A percentile compares a stretch with the other conserved stretches of the same genome.
Evolutionary conservation across 768 basidiomycete species (phyloP).

Genomic region (Boletus pseudo-olivaceus): DNA sequence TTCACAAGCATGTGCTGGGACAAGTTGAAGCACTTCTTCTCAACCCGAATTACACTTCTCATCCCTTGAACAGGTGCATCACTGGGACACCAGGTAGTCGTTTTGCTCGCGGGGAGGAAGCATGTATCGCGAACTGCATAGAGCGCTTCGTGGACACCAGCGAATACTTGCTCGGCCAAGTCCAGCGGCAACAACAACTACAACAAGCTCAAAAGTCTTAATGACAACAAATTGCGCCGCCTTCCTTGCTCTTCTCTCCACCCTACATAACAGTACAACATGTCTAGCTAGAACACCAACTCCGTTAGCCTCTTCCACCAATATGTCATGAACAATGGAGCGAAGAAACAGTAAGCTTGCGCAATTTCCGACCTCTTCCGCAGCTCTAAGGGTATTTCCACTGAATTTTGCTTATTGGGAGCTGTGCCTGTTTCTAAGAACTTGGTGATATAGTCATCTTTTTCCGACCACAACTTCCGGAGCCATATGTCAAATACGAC

Average conservation of each 20-base stretch:
- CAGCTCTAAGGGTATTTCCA: slow-evolving; percentile 61
- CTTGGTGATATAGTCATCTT: slow-evolving; percentile 72
- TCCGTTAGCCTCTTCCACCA: slow-evolving; percentile 41
- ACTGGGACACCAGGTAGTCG: slow-evolving; percentile 72
- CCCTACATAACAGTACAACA: slow-evolving; percentile 10
- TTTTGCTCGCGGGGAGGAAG: slow-evolving; percentile 77
- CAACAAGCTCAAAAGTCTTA: slow-evolving; percentile 33
- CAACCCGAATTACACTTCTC: not conserved
- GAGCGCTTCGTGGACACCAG: slow-evolving; percentile 88
- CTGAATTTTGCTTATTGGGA: slow-evolving; percentile 25
- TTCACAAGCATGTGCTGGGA: slow-evolving; percentile 90
- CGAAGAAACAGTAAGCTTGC: slow-evolving; percentile 69
- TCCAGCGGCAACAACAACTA: slow-evolving; percentile 49
- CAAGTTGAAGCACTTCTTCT: slow-evolving; percentile 54
- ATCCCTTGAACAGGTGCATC: slow-evolving; percentile 59
- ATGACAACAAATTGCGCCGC: not conserved
- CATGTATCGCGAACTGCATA: slow-evolving; percentile 86
- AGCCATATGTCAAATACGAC: slow-evolving; percentile 80
- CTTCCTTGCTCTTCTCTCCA: not conserved
- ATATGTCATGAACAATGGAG: slow-evolving; percentile 52
- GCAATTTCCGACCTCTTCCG: slow-evolving; percentile 51
- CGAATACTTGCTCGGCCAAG: slow-evolving; percentile 72
- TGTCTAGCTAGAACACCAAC: slow-evolving; percentile 17
- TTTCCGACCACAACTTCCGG: slow-evolving; percentile 73
- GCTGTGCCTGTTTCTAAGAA: slow-evolving; percentile 58